Evolutionary conservation across 495 filamentous ascomycete genomes (phyloP).

Genomic region (Coniosporium apollinis): DNA sequence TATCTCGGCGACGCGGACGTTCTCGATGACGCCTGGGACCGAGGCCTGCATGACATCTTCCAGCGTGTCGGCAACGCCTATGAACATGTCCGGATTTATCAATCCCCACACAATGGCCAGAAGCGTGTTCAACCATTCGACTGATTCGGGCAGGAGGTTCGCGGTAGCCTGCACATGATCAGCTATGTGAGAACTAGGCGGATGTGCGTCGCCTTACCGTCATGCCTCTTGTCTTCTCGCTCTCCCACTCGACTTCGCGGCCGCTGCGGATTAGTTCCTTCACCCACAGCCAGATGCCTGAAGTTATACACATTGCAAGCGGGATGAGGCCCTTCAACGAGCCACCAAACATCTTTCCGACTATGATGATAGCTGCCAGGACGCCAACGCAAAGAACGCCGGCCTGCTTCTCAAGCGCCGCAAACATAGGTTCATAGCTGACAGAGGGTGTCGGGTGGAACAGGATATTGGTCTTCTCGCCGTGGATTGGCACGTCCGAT

Average conservation of each 20-base stretch:
- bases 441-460: conserved; percentile 88
- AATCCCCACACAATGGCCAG: conserved; percentile 71
- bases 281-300: conserved; percentile 73
- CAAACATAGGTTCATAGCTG: conserved; percentile 74
- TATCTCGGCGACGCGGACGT: conserved; percentile 91
- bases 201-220: conserved; percentile 48
- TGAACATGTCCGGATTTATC: conserved; percentile 87
- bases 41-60: conserved; percentile 96
- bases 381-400: conserved; percentile 50
- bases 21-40: conserved; percentile 74
- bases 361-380: conserved; percentile 50
- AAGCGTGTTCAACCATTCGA: conserved; percentile 88
- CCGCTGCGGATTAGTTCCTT: conserved; percentile 70
- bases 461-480: conserved; percentile 88
- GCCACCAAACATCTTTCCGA: conserved; percentile 67
- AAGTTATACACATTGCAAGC: conserved; percentile 46
- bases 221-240: conserved; percentile 69
- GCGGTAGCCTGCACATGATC: conserved; percentile 41
- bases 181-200: no score
- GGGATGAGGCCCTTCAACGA: conserved; percentile 60
- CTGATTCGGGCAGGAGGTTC: conserved; percentile 82
- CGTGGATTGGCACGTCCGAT: conserved; percentile 85
- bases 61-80: conserved; percentile 50
- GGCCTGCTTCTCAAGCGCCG: conserved; percentile 52
- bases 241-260: conserved; percentile 72